Evolutionary conservation across 2,329 filamentous ascomycete species (phyloP), one percentile per base, ranked within the genome.

Genomic region (Anthostomella pinea): DNA sequence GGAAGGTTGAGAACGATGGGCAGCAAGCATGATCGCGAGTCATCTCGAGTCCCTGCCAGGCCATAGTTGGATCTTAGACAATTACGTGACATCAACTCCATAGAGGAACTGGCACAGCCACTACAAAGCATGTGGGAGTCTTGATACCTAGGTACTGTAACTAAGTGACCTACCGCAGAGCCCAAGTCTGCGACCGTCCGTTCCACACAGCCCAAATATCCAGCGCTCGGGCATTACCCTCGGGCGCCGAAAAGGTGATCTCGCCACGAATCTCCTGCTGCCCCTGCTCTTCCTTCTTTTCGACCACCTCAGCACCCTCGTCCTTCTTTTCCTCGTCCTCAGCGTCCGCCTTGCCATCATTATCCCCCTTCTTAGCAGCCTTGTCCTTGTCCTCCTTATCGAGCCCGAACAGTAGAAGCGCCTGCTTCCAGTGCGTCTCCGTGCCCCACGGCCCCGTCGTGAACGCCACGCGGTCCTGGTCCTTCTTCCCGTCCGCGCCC

Each of bases 381-480:
- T n/a, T n/a, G n/a, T 29, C 39, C 38, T 46, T 44, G 14, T 35
- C 29, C 15, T 16, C 21, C 20, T 36, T 10, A 21, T 25, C 25
- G 11, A 44, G 70, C 38, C 87, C 80, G 43, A 84, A 75, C 34
- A 94, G 66, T 43, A 91, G 69, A 16, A 95, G 68, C 2, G 83
- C 86, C 58, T 95, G 89, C 63, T 84, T 85, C 91, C 91, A 97
- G 64, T 97, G 91, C 6, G 91, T 97, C 44, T 83, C 76, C 35
- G 77, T 80, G 13, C 79, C 80, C 48, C 74, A 70, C 1, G 90
- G 90, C 0, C 89, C 87, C 2, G 90, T 97, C 6, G 89, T 94
- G 61, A 96, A 95, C 0, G 86, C 84, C n/a, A 88, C 73, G 33
- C 82, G 78, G 46, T 83, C 77, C 20, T 70, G 67, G 16, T 63